These are phyloP conservation scores for Beauveria sp. DNA, from an alignment of 2,329 filamentous ascomycete genomes.

Conservation along the genomic window DNA sequence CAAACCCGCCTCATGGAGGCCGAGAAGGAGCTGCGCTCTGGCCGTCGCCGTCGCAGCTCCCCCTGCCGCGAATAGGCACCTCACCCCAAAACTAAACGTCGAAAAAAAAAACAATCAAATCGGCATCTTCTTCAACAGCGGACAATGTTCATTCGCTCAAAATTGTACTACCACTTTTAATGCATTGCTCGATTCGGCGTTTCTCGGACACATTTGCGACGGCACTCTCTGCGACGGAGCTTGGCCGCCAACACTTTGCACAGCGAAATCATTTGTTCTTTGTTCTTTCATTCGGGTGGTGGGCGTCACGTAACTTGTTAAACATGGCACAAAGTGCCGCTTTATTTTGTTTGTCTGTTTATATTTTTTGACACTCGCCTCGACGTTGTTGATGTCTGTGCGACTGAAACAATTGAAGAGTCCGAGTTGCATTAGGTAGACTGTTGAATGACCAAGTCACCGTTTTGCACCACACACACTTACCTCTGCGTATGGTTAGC, in stretches of 20 bases:
- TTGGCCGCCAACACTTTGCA: not conserved
- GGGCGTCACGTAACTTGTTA: not conserved
- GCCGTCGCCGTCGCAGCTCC: conserved; percentile 40
- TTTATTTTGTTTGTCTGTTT: not conserved
- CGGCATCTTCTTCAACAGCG: not conserved
- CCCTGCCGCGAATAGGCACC: conserved; percentile 16
- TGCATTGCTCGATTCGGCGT: conserved; percentile 6
- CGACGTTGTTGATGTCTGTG: not conserved
- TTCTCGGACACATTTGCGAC: conserved; percentile 1
- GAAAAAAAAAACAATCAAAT: not conserved
- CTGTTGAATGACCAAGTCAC: conserved; percentile 5
- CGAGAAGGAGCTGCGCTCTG: conserved; percentile 48
- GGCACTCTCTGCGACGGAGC: not conserved
- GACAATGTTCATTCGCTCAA: not conserved
- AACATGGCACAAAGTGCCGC: not conserved
- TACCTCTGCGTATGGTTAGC: too few species aligned
- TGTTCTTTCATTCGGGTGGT: not conserved
- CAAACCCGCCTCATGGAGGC: conserved; percentile 53
- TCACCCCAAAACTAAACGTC: not conserved
- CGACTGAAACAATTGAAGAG: not conserved
- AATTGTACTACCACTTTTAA: conserved; percentile 3
- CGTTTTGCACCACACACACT: not conserved
- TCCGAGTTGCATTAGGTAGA: not conserved
- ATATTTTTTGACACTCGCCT: not conserved
- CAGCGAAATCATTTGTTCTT: conserved; percentile 5